Evolutionary conservation across 805 yeast genomes (phyloP).

Genomic region (Wickerhamiella parazyma): DNA sequence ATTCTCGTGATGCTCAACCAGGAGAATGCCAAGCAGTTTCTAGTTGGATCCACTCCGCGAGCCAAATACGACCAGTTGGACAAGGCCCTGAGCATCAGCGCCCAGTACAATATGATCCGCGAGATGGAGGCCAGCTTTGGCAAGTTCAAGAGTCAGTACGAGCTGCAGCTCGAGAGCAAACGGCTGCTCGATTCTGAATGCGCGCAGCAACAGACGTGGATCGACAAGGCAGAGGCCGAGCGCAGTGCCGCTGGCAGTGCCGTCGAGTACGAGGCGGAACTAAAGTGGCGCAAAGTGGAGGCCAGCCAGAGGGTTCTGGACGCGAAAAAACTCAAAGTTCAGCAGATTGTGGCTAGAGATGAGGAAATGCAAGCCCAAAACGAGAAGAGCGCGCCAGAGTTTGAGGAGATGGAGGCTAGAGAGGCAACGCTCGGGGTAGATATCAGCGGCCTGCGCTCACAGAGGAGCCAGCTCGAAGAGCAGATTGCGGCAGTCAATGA

Average conservation of each 20-base stretch:
- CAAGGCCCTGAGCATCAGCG: conserved; percentile 30
- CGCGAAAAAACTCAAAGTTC: too few species aligned
- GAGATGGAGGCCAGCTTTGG: neutral
- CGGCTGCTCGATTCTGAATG: neutral
- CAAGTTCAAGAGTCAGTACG: neutral
- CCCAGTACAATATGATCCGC: neutral
- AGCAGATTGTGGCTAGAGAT: too few species aligned
- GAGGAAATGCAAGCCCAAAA: neutral
- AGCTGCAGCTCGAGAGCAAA: neutral
- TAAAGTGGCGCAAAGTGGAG: conserved; percentile 6
- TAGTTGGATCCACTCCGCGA: conserved; percentile 59
- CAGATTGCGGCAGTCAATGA: neutral
- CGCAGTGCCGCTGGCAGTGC: neutral
- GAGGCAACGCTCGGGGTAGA: too few species aligned
- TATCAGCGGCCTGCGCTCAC: neutral
- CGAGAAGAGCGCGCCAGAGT: neutral
- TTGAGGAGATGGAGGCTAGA: neutral
- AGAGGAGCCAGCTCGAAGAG: neutral
- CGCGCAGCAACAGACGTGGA: neutral
- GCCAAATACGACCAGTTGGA: conserved; percentile 65
- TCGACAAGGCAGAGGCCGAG: neutral
- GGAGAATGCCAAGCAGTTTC: conserved; percentile 82
- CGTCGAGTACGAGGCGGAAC: neutral
- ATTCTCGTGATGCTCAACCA: conserved; percentile 90
- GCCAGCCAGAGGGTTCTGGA: neutral